Conservation (phyloP, 2,329 filamentous ascomycete species). For the Aschersonia sp. region DNA sequence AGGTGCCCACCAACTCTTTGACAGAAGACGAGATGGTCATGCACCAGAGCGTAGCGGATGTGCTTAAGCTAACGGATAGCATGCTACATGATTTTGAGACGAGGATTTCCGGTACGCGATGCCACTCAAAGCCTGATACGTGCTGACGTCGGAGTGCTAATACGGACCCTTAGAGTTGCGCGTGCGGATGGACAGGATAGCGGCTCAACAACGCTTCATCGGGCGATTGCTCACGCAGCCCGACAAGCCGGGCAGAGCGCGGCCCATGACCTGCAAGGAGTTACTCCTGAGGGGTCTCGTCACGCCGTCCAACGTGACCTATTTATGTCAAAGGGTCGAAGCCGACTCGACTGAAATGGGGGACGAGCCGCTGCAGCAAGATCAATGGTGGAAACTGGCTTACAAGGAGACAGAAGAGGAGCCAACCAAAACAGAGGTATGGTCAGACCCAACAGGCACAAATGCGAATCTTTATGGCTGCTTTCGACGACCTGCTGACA, state of each 20-base stretch:
- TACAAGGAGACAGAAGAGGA: slow-evolving; percentile 22
- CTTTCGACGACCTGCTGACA: too few relatives aligned
- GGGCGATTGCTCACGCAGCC: slow-evolving; percentile 24
- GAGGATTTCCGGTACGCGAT: too few relatives aligned
- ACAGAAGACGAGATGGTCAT: too few relatives aligned
- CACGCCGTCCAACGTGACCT: slow-evolving; percentile 29
- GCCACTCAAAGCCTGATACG: too few relatives aligned
- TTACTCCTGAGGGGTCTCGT: slow-evolving; percentile 38
- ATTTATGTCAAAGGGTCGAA: slow-evolving; percentile 31
- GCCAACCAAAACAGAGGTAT: slow-evolving; percentile 35
- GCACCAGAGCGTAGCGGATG: slow-evolving; percentile 15
- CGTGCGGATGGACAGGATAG: slow-evolving; percentile 15
- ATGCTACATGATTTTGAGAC: slow-evolving; percentile 15
- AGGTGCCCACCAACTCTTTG: too few relatives aligned
- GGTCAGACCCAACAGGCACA: slow-evolving; percentile 1
- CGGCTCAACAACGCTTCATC: slow-evolving; percentile 21
- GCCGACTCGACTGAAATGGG: slow-evolving; percentile 27
- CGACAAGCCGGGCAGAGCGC: slow-evolving; percentile 18
- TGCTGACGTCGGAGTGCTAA: not conserved
- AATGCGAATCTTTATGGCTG: too few relatives aligned
- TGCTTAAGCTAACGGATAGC: slow-evolving; percentile 17
- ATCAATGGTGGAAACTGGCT: slow-evolving; percentile 43
- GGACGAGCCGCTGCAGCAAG: slow-evolving; percentile 14
- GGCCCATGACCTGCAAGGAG: slow-evolving; percentile 26
- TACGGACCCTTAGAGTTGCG: slow-evolving; percentile 12